phyloP scores from a whole-genome alignment of 2,329 filamentous ascomycete genomes.

The Fusarium sp. region DNA sequence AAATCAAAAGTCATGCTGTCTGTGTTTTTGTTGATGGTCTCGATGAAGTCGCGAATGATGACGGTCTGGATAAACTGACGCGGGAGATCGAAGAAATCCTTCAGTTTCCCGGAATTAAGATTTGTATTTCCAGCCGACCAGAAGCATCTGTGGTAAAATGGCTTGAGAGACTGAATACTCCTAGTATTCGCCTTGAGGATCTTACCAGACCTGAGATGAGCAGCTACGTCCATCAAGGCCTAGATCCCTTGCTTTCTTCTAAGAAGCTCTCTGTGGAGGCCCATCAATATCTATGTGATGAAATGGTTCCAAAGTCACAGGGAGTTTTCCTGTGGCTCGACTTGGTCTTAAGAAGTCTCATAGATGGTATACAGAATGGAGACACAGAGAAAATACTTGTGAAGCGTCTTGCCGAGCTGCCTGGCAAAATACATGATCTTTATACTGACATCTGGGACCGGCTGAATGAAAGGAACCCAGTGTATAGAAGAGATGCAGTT shows the following conservation, averaged over 20 bases:
- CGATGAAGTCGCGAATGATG: background rate
- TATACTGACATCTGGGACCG: background rate
- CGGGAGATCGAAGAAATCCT: background rate
- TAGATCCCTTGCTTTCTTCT: background rate
- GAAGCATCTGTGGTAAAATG: accelerated
- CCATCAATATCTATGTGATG: background rate
- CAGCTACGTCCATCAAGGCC: accelerated
- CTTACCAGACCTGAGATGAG: background rate
- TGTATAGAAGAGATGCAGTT: background rate
- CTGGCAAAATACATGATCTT: background rate
- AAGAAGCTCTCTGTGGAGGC: accelerated
- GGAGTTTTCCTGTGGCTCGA: background rate
- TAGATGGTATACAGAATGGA: background rate
- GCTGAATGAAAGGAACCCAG: background rate
- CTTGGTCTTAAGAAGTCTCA: accelerated
- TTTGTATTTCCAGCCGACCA: background rate
- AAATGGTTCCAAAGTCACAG: background rate
- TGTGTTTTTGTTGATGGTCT: background rate
- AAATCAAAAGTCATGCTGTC: accelerated
- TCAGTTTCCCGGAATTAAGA: accelerated
- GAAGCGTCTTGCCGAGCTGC: accelerated
- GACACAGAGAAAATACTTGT: accelerated
- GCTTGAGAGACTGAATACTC: accelerated
- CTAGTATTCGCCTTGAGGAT: background rate
- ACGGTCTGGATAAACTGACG: accelerated